Evolutionary conservation across 2,329 filamentous ascomycete genomes (phyloP).

Genomic region (Aspergillus arachidicola): DNA sequence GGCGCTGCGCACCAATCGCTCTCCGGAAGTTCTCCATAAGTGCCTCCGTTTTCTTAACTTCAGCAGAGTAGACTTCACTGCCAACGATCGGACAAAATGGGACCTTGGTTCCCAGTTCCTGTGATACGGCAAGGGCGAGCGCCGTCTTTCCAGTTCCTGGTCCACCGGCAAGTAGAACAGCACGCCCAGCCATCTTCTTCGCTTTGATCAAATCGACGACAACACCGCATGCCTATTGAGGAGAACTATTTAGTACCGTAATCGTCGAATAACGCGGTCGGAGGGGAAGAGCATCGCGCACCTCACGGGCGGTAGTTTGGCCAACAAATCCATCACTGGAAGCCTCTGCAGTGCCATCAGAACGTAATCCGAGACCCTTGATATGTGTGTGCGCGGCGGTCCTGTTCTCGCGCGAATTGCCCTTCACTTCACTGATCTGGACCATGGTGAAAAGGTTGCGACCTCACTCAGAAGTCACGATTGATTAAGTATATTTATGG

Average conservation of each 20-base stretch:
- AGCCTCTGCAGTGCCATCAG: constrained; percentile 82
- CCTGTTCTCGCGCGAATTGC: constrained; percentile 90
- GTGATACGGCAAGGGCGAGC: constrained; percentile 89
- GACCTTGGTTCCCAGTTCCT: constrained; percentile 96
- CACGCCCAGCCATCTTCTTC: constrained; percentile 96
- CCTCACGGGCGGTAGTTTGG: constrained; percentile 84
- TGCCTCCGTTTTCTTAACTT: constrained; percentile 99
- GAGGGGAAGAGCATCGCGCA: constrained; percentile 43
- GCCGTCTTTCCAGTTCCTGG: constrained; percentile 98
- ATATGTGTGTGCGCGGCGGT: constrained; percentile 98
- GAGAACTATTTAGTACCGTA: constrained; percentile 18
- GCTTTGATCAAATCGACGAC: constrained; percentile 94
- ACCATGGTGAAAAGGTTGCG: constrained; percentile 61
- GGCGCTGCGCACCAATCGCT: constrained; percentile 70
- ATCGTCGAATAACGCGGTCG: background rate
- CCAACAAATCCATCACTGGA: constrained; percentile 85
- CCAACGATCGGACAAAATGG: constrained; percentile 98
- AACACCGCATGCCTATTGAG: constrained; percentile 78
- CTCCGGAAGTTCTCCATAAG: constrained; percentile 99
- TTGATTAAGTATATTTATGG: background rate
- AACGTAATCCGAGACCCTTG: constrained; percentile 84
- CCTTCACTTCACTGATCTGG: constrained; percentile 91
- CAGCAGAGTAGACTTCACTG: constrained; percentile 95
- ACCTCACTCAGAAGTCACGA: constrained; percentile 29
- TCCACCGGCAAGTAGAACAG: constrained; percentile 88